Evolutionary conservation across 2,329 filamentous ascomycete genomes (phyloP), one percentile per base, ranked within the genome.

Genomic region (Aspergillus tanneri): DNA sequence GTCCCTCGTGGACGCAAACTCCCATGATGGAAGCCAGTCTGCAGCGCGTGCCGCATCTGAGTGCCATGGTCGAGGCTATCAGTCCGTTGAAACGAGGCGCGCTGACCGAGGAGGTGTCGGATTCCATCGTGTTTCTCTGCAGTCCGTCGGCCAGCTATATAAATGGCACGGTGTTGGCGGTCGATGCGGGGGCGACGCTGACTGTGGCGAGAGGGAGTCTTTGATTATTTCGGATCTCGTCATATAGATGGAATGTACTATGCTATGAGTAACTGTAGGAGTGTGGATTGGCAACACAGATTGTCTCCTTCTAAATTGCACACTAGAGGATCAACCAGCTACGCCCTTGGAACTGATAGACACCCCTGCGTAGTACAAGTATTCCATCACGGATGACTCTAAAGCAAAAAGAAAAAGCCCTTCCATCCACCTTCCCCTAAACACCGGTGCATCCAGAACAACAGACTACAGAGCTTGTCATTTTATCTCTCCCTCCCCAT

Each of bases 1-100:
- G 64, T 23, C 64, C 73, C 2, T 21, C 22, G 4, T 43, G 39
- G 25, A 42, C 40, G 3, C 23, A 42, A 8, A 50, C 48, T 0
- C 14, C 38, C 7, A 46, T 50, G 48, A n/a, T 50, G 18, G 27
- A 47, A 8, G 28, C 16, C 9, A 32, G 24, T 12, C 4, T 43
- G 23, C 12, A 30, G 24, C 28, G 38, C 5, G 7, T 22, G 3
- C 43, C 42, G 10, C 11, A 30, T 12, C 6, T 46, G 12, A 19
- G 11, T 0, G 23, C n/a, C 5, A 27, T 24, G 22, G 37, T 50
- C 1, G 11, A 25, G 5, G 39, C 30, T 9, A 28, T 46, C 16
- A 28, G 24, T 4, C 38, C 48, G 4, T 25, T 50, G 34, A 36
- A 42, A 8, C 30, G 48, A 22, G 43, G 36, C 19, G 49, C 41